These are phyloP conservation scores for Ceratobasidium sp. DNA, from an alignment of 1,284 basidiomycete species.

Conservation along the genomic window DNA sequence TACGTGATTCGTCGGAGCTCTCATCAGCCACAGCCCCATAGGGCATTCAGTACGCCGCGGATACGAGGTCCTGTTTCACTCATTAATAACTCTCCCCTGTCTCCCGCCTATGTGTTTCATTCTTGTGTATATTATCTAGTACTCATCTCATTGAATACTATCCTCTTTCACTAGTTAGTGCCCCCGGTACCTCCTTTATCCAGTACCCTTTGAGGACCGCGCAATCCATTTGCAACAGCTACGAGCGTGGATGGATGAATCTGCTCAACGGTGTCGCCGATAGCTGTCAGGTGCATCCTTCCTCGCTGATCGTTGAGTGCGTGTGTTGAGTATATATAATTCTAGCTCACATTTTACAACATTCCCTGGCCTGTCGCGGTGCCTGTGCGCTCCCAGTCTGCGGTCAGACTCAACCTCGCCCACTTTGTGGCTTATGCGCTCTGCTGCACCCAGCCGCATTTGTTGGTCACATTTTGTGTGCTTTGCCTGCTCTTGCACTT, in stretches of 20 bases:
- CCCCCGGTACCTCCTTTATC: too few species aligned
- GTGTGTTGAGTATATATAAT: conserved; percentile 57
- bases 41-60: too few species aligned
- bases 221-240: too few species aligned
- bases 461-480: conserved; percentile 65
- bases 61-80: too few species aligned
- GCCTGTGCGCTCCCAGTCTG: conserved; percentile 38
- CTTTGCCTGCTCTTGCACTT: conserved; percentile 60
- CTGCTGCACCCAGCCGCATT: conserved; percentile 85
- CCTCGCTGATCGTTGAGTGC: neutral
- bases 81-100: too few species aligned
- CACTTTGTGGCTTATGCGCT: conserved; percentile 91
- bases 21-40: too few species aligned
- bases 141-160: too few species aligned
- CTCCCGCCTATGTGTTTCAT: too few species aligned
- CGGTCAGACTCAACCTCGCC: conserved; percentile 65
- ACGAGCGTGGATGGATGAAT: conserved; percentile 47
- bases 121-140: too few species aligned
- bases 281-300: conserved; percentile 21
- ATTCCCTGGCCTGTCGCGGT: conserved; percentile 49
- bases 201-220: too few species aligned
- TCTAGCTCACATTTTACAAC: conserved; percentile 53
- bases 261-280: conserved; percentile 41
- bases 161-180: too few species aligned
- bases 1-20: too few species aligned